These are phyloP conservation scores for Paraglomus occultum DNA, from an alignment of 192 early-diverging fungal species.

Conservation along the genomic window DNA sequence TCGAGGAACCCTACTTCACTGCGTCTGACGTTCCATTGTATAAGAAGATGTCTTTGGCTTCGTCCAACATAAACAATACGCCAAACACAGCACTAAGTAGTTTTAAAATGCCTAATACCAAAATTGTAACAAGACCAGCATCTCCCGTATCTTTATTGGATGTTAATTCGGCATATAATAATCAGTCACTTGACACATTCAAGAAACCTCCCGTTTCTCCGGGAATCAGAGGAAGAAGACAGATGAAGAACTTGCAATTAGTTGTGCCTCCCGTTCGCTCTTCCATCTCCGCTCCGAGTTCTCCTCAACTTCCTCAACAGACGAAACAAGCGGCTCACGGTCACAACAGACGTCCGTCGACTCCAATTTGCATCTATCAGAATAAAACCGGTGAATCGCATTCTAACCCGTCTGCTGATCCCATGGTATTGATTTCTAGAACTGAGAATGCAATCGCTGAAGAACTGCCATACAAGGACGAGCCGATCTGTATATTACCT, in stretches of 20 bases:
- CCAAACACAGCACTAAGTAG: background rate
- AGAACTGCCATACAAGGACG: slow-evolving; percentile 49
- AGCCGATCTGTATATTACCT: slow-evolving; percentile 63
- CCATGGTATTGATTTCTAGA: slow-evolving; percentile 22
- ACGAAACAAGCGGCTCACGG: background rate
- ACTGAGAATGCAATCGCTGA: slow-evolving; percentile 31
- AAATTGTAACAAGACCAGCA: background rate
- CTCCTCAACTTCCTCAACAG: slow-evolving; percentile 19
- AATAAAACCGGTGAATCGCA: background rate
- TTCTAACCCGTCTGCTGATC: slow-evolving; percentile 1
- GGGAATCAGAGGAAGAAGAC: slow-evolving; percentile 5
- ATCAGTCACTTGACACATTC: background rate
- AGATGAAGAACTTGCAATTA: slow-evolving; percentile 27
- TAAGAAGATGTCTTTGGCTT: slow-evolving; percentile 24
- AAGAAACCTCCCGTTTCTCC: slow-evolving; percentile 1
- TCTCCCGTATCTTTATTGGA: background rate
- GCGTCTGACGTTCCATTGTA: slow-evolving; percentile 14
- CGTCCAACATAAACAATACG: slow-evolving; percentile 15
- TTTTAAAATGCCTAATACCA: background rate
- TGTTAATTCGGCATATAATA: background rate
- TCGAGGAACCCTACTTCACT: slow-evolving; percentile 15
- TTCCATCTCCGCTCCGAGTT: slow-evolving; percentile 22
- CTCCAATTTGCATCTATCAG: slow-evolving; percentile 22
- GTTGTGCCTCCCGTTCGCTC: slow-evolving; percentile 27
- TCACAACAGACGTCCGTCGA: slow-evolving; percentile 28